Percentiles rank a stretch among this genome's conserved stretches.
These are phyloP conservation scores for Ilyonectria destructans DNA, from an alignment of 2,329 filamentous ascomycete genomes.

Conservation along the genomic window DNA sequence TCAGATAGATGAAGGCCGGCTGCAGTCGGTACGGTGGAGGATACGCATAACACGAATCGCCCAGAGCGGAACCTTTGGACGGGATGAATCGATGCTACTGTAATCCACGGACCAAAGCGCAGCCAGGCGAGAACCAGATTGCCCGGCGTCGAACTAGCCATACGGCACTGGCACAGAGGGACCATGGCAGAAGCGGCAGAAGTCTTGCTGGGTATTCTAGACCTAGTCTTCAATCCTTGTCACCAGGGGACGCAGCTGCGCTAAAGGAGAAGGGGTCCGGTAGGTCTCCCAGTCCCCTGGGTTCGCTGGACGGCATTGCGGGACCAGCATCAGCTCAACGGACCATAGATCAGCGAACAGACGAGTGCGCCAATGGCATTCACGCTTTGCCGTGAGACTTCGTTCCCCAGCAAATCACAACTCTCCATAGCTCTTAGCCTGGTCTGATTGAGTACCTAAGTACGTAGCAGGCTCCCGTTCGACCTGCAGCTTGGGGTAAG, in stretches of 20 bases:
- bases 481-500: conserved; percentile 43
- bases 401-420: conserved; percentile 36
- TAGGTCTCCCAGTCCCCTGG: conserved; percentile 43
- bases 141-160: conserved; percentile 26
- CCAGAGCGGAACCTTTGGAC: conserved; percentile 31
- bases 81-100: conserved; percentile 30
- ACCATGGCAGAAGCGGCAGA: conserved; percentile 36
- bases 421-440: conserved; percentile 25
- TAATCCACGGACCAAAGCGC: conserved; percentile 21
- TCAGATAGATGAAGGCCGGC: conserved; percentile 32
- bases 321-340: conserved; percentile 40
- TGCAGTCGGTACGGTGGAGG: conserved; percentile 17
- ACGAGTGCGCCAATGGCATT: conserved; percentile 33
- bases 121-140: conserved; percentile 25
- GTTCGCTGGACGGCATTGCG: conserved; percentile 37
- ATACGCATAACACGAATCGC: conserved; percentile 33
- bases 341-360: conserved; percentile 38
- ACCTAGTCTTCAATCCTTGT: conserved; percentile 32
- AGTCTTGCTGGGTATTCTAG: conserved; percentile 34
- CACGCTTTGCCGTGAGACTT: conserved; percentile 36
- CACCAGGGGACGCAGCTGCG: conserved; percentile 30
- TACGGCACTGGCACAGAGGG: conserved; percentile 33
- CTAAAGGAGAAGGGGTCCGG: conserved; percentile 35
- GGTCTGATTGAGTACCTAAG: conserved; percentile 20
- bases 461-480: conserved; percentile 28